Conservation (phyloP, 768 basidiomycete species). For the Suillus paluster region DNA sequence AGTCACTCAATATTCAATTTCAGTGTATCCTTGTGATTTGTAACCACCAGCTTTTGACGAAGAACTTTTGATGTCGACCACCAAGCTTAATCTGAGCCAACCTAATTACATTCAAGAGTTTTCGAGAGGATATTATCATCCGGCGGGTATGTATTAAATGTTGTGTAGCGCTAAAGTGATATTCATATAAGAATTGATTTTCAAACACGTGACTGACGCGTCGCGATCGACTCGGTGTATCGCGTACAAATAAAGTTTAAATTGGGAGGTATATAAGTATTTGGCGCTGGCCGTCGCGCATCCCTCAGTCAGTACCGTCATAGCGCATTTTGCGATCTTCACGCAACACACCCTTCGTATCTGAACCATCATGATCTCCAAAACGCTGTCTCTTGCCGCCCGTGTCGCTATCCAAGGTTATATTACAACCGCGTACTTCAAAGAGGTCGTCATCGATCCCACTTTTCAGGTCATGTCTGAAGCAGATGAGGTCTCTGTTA, state of each 20-base stretch:
- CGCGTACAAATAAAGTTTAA: background rate
- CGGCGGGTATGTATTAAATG: too few species aligned
- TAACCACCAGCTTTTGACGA: too few species aligned
- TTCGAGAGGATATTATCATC: too few species aligned
- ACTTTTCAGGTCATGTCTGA: background rate
- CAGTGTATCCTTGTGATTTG: too few species aligned
- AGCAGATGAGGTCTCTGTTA: background rate
- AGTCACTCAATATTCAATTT: too few species aligned
- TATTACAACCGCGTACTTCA: background rate
- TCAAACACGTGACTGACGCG: background rate
- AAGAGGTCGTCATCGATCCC: background rate
- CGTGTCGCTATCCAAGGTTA: background rate
- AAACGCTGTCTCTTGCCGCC: background rate
- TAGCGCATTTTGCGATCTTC: background rate
- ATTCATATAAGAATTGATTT: background rate
- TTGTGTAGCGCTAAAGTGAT: too few species aligned
- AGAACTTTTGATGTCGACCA: too few species aligned
- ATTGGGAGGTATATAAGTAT: background rate
- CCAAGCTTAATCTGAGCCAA: too few species aligned
- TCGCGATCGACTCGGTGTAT: background rate
- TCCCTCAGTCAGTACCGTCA: background rate
- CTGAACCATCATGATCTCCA: background rate
- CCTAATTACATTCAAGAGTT: too few species aligned
- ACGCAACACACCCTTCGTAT: too few species aligned
- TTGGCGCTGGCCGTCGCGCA: background rate